Conservation (phyloP, 1,139 yeast genomes). For the Geotrichum reessii region DNA sequence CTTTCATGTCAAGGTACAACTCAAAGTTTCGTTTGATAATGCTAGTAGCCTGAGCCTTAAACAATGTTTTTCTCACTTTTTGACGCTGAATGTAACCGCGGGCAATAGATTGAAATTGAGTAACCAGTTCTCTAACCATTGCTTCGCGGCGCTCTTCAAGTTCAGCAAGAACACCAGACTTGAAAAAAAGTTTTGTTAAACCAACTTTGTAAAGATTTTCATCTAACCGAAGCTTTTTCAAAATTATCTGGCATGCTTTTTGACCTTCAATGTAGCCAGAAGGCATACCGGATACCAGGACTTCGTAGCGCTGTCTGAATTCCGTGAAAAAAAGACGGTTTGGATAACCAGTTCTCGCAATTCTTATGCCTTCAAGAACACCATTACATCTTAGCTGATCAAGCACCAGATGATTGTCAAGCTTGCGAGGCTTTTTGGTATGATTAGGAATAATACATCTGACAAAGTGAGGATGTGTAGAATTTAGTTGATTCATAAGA, state of each 20-base stretch:
- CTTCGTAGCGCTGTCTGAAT: conserved; percentile 67
- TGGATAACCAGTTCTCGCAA: conserved; percentile 95
- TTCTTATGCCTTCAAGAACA: conserved; percentile 94
- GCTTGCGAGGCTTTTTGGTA: conserved; percentile 60
- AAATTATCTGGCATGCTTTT: conserved; percentile 62
- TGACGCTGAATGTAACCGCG: conserved; percentile 60
- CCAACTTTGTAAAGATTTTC: conserved; percentile 69
- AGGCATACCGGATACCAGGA: conserved; percentile 47
- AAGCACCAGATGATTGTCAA: conserved; percentile 71
- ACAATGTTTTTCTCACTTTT: conserved; percentile 47
- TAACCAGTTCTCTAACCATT: conserved; percentile 51
- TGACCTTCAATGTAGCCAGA: conserved; percentile 41
- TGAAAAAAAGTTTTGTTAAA: conserved; percentile 84
- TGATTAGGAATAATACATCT: conserved; percentile 92
- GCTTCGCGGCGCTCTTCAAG: conserved; percentile 75
- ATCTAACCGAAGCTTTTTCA: conserved; percentile 58
- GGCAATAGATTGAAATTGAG: conserved; percentile 59
- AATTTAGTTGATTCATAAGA: conserved; percentile 65
- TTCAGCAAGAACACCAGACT: conserved; percentile 92
- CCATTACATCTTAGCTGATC: conserved; percentile 95
- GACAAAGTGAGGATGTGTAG: conserved; percentile 94
- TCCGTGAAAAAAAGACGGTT: conserved; percentile 82
- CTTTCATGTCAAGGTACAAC: conserved; percentile 47
- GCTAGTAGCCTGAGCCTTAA: conserved; percentile 65
- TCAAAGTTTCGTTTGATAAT: conserved; percentile 60